Evolutionary conservation across 345 rosid genomes (phyloP).

Genomic region (Hevea brasiliensis): DNA sequence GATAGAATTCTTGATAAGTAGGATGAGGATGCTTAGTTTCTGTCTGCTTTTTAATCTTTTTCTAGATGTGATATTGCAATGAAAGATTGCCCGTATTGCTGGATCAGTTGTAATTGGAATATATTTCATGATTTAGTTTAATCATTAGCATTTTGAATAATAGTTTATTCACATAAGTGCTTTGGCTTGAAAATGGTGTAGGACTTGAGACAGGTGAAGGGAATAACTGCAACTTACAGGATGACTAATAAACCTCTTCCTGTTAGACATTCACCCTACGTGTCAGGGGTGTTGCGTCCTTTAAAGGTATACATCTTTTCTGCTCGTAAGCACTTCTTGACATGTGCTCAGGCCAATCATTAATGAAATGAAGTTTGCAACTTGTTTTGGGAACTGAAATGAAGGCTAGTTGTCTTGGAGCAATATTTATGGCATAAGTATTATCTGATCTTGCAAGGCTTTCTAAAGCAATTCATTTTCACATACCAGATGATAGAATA

Average conservation of each 20-base stretch:
- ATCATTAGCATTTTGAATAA: not conserved
- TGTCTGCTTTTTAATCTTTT: not conserved
- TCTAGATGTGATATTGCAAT: not conserved
- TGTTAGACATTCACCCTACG: constrained; percentile 84
- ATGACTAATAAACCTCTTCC: constrained; percentile 96
- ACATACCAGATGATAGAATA: too few relatives aligned
- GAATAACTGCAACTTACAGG: constrained; percentile 85
- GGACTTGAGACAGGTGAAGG: constrained; percentile 86
- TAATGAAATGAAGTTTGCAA: not conserved
- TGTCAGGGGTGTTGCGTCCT: constrained; percentile 72
- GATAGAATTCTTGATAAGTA: not conserved
- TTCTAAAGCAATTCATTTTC: not conserved
- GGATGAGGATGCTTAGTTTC: constrained; percentile 7
- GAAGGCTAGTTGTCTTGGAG: not conserved
- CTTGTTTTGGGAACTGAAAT: not conserved
- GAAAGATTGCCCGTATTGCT: constrained; percentile 14
- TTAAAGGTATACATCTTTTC: constrained; percentile 55
- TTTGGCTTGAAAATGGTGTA: constrained; percentile 29
- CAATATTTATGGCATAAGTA: not conserved
- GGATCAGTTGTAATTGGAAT: not conserved
- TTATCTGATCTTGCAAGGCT: not conserved
- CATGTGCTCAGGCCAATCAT: not conserved
- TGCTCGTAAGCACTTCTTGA: not conserved
- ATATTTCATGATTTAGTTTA: not conserved
- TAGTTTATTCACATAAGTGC: not conserved